Percentiles rank a stretch among this genome's conserved stretches.
Evolutionary conservation across 2,329 filamentous ascomycete genomes (phyloP).

Genomic region (Metarhizium rileyi): DNA sequence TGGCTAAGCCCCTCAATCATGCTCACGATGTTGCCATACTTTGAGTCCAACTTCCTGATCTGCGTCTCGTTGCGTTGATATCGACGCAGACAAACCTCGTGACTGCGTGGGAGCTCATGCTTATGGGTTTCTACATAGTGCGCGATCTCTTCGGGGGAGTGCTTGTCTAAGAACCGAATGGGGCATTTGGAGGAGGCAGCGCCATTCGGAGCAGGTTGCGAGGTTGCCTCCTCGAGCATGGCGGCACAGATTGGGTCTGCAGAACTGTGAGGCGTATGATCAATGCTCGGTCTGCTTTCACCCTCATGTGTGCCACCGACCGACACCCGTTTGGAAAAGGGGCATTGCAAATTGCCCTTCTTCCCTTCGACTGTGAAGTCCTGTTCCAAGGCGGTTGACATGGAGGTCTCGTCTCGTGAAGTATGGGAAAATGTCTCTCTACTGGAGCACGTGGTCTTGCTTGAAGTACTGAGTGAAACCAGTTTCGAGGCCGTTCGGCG

Average conservation of each 20-base stretch:
- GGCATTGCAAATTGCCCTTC: slow-evolving; percentile 70
- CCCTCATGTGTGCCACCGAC: slow-evolving; percentile 20
- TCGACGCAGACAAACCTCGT: slow-evolving; percentile 82
- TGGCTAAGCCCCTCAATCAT: slow-evolving; percentile 89
- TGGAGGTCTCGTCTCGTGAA: slow-evolving; percentile 40
- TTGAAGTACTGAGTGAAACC: slow-evolving; percentile 36
- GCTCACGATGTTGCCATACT: slow-evolving; percentile 83
- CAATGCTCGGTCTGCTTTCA: slow-evolving; percentile 15
- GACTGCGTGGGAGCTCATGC: slow-evolving; percentile 85
- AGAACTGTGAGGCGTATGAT: slow-evolving; percentile 38
- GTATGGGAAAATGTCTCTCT: slow-evolving; percentile 36
- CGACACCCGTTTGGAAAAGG: slow-evolving; percentile 50
- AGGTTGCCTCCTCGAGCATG: slow-evolving; percentile 51
- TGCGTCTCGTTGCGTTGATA: slow-evolving; percentile 83
- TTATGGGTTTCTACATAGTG: slow-evolving; percentile 93
- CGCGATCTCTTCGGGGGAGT: slow-evolving; percentile 86
- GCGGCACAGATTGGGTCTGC: slow-evolving; percentile 54
- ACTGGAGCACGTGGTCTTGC: slow-evolving; percentile 42
- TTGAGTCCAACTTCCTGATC: slow-evolving; percentile 81
- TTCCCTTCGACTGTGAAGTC: slow-evolving; percentile 85
- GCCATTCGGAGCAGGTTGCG: slow-evolving; percentile 38
- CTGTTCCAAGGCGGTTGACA: slow-evolving; percentile 64
- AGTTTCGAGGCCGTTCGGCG: slow-evolving; percentile 47
- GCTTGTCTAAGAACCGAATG: slow-evolving; percentile 85
- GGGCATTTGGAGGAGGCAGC: slow-evolving; percentile 63